A percentile compares a stretch with the other conserved stretches of the same genome.
These are phyloP conservation scores for Panicum hallii DNA, from an alignment of 202 grass and related monocot genomes.

Conservation along the genomic window DNA sequence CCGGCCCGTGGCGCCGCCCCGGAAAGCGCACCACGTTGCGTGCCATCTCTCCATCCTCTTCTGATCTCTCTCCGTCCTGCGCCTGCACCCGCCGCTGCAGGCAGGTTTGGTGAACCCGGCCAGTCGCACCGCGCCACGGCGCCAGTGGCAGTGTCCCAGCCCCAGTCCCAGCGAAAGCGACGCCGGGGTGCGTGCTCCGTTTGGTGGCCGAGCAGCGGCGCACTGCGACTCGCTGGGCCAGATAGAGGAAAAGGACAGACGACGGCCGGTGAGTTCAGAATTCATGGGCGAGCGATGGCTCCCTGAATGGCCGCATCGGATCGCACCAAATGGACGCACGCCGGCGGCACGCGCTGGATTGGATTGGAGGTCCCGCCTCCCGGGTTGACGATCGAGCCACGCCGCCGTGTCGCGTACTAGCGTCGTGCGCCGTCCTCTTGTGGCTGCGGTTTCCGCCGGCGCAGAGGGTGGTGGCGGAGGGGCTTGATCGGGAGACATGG, in stretches of 20 bases:
- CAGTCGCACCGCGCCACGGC: background rate
- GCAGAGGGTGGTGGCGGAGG: slow-evolving; percentile 11
- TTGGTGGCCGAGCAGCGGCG: background rate
- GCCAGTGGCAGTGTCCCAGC: background rate
- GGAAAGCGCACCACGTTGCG: slow-evolving; percentile 46
- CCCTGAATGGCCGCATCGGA: background rate
- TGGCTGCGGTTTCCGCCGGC: too few relatives aligned
- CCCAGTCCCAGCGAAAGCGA: slow-evolving; percentile 30
- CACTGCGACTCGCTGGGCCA: background rate
- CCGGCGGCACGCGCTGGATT: background rate
- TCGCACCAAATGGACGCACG: background rate
- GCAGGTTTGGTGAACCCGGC: slow-evolving; percentile 10
- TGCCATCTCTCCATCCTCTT: background rate
- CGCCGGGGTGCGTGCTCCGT: background rate
- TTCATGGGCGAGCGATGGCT: too few relatives aligned
- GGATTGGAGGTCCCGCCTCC: background rate
- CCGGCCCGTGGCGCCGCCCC: background rate
- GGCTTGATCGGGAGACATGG: background rate
- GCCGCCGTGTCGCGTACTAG: too few relatives aligned
- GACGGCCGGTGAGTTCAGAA: too few relatives aligned
- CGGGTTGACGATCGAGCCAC: too few relatives aligned
- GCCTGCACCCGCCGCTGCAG: background rate
- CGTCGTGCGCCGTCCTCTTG: too few relatives aligned
- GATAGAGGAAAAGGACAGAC: background rate
- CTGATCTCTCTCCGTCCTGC: background rate